Base-by-base conservation (phyloP, 192 early-diverging fungal species). In the Fimicolochytrium jonesii region DNA sequence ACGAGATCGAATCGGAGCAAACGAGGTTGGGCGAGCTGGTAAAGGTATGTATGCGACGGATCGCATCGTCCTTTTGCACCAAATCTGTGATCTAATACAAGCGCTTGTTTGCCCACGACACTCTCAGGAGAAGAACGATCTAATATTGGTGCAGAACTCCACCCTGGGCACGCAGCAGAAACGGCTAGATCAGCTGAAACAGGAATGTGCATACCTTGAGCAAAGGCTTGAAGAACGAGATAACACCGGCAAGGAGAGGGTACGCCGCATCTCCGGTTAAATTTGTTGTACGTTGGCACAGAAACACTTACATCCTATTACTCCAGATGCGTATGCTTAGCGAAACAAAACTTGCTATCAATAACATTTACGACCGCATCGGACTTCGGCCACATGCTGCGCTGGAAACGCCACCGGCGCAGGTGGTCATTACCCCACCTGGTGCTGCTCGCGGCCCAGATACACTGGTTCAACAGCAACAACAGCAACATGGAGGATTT, bases 271-370 rank as follows among this genome's bases (percentile, higher is more conserved):
- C 30, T 30, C 32, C 23, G 54, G 28, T 2, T 55, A n/a, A n/a
- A n/a, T n/a, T n/a, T n/a, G n/a, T n/a, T n/a, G n/a, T n/a, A n/a
- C n/a, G n/a, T n/a, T n/a, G n/a, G n/a, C n/a, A 29, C 26, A 11
- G 36, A 51, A 62, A 15, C 20, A 33, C 48, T 33, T 65, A 29
- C 45, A 9, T 22, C 45, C 6, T 9, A 7, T 47, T 22, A 26
- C n/a, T 26, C 4, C 50, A 79, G 78, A 69, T 75, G 70, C 67
- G 82, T 1, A 72, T 80, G 57, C 66, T 84, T 10, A 62, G 72
- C 29, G 82, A 80, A 47, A 75, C 79, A 4, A 84, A 84, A 46
- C 65, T 84, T 9, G 82, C 82, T n/a, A 84, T 84, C 34, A 72
- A 79, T 71, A 79, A 84, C 64, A 72, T 84, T 43, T 80, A 63